These are phyloP conservation scores for Cavenderia fasciculata DNA, from an alignment of 78 protist species.

Conservation along the genomic window DNA sequence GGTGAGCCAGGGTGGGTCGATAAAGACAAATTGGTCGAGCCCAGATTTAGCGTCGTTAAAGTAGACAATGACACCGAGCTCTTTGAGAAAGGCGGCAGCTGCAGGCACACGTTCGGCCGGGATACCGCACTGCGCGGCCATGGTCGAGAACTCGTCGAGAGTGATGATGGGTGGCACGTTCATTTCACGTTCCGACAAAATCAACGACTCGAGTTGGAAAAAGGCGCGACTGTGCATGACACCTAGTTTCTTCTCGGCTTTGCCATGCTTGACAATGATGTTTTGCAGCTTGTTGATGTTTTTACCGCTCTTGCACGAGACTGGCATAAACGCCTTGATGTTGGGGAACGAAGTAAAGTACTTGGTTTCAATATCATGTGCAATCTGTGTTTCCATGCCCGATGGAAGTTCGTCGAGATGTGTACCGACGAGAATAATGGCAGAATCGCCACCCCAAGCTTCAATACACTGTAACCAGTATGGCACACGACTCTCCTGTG, in stretches of 20 bases:
- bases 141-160: constrained; percentile 19
- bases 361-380: constrained; percentile 17
- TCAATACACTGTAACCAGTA: constrained; percentile 79
- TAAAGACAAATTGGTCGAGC: constrained; percentile 47
- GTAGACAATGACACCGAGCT: constrained; percentile 61
- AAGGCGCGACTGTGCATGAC: neutral
- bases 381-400: constrained; percentile 14
- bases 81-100: constrained; percentile 47
- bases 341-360: constrained; percentile 56
- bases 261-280: constrained; percentile 30
- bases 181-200: constrained; percentile 59
- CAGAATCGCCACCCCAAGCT: constrained; percentile 55
- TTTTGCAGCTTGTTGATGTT: constrained; percentile 62
- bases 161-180: constrained; percentile 74
- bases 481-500: constrained; percentile 55
- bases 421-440: constrained; percentile 77
- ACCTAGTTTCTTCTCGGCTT: constrained; percentile 56
- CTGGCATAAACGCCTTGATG: constrained; percentile 33
- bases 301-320: constrained; percentile 54
- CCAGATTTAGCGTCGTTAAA: constrained; percentile 46
- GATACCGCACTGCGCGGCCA: constrained; percentile 54
- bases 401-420: constrained; percentile 74
- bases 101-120: neutral
- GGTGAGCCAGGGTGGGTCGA: constrained; percentile 75
- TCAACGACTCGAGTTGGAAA: constrained; percentile 53